Evolutionary conservation across 768 basidiomycete genomes (phyloP).

Genomic region (Nevesoporus exiguus): DNA sequence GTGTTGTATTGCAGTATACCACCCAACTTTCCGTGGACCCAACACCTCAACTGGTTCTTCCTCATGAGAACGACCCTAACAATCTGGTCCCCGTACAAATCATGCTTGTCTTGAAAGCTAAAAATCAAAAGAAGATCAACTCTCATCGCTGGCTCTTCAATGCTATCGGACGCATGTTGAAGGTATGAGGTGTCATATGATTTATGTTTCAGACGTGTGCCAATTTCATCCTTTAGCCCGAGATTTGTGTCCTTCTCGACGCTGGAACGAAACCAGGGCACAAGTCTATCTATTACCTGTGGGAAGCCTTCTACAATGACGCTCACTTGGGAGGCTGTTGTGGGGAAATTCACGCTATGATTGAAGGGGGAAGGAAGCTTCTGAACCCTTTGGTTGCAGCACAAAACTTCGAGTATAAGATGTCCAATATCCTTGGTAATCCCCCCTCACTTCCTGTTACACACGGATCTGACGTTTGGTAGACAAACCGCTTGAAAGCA

Average conservation of each 20-base stretch:
- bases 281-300: conserved; percentile 93
- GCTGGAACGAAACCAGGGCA: conserved; percentile 97
- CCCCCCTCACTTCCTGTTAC: neutral
- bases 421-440: conserved; percentile 91
- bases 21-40: conserved; percentile 93
- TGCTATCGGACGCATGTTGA: conserved; percentile 78
- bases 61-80: conserved; percentile 84
- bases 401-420: conserved; percentile 98
- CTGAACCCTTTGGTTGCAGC: conserved; percentile 91
- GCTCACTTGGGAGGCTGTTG: conserved; percentile 80
- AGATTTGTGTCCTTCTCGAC: conserved; percentile 89
- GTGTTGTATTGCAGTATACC: conserved; percentile 63
- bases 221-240: conserved; percentile 53
- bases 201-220: neutral
- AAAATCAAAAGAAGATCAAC: conserved; percentile 96
- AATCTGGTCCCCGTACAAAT: conserved; percentile 92
- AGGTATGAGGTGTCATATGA: conserved; percentile 40
- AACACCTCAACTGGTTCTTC: conserved; percentile 85
- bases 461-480: conserved; percentile 8
- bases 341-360: conserved; percentile 97
- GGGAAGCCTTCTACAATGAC: conserved; percentile 89
- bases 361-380: conserved; percentile 87
- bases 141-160: conserved; percentile 97
- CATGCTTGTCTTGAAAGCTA: conserved; percentile 86
- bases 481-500: conserved; percentile 94